Base-by-base conservation (phyloP, 306 rosid species). In the Quercus wislizeni region DNA sequence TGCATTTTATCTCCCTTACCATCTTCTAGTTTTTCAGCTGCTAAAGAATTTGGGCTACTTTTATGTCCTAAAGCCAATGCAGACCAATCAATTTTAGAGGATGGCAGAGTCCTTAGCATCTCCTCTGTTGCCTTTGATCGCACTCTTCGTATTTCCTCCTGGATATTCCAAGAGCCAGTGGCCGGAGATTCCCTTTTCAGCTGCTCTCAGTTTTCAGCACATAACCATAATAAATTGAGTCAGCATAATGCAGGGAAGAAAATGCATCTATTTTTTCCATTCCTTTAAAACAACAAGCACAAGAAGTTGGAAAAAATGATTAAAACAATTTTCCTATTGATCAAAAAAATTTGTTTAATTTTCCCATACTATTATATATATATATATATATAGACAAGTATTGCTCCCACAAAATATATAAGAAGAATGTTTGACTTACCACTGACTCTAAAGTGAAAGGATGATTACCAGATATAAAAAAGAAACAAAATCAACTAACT, bases 81-180 rank as follows among this genome's bases (percentile, higher is more conserved):
- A 76, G 92, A 87, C 93, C 89, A 89, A 80, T 93, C 97, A 79
- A 91, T 78, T 79, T 83, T 90, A 6, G 91, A 73, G 76, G 99
- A 95, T 67, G 98, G 93, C 76, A 83, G 82, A 69, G 88, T 83
- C 83, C 89, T 88, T 23, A 96, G 89, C 97, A 96, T 86, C 82
- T 96, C 96, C 83, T 96, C 97, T 13, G 99, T 88, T 83, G 99
- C 99, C 87, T 89, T 96, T 12, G 90, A 86, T 63, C 99, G 90
- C 65, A 96, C 97, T 78, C 90, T 93, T 79, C 95, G 91, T 82
- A 96, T 77, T 89, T 96, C 99, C 81, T 96, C 99, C 82, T 91
- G 92, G 83, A 96, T 96, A 81, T 96, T 96, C 99, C 99, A 96
- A 54, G 97, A 87, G 55, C 96, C 98, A 71, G 88, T 83, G 77